Conservation (phyloP, 2,329 filamentous ascomycete genomes). For the Hymenoscyphus occultus region DNA sequence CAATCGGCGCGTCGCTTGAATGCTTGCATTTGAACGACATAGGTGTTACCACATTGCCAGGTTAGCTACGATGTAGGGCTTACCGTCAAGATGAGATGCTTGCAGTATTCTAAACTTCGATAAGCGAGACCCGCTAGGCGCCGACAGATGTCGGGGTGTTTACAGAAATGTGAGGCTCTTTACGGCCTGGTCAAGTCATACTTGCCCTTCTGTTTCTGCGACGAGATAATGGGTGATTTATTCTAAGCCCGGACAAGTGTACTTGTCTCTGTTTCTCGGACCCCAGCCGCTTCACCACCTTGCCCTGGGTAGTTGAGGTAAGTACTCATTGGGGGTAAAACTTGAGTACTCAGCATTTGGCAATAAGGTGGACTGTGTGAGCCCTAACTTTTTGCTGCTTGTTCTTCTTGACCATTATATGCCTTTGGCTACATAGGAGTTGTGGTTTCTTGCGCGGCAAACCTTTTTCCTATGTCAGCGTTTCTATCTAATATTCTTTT, state of each 20-base stretch:
- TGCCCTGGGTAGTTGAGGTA: background rate
- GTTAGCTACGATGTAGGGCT: background rate
- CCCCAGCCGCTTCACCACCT: background rate
- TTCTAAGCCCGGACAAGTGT: background rate
- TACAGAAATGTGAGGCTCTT: background rate
- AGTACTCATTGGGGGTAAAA: background rate
- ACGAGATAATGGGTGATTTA: background rate
- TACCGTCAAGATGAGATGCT: background rate
- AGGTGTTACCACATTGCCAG: background rate
- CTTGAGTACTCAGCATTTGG: background rate
- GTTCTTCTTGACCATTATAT: background rate
- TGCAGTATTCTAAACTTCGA: background rate
- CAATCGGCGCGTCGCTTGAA: background rate
- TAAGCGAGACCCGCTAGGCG: background rate
- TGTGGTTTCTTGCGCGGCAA: too few relatives aligned
- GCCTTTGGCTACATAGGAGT: background rate
- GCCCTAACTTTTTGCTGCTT: background rate
- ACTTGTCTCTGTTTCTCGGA: background rate
- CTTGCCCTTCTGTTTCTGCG: background rate
- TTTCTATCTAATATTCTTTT: too few relatives aligned
- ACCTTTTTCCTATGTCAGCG: too few relatives aligned
- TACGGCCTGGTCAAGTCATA: background rate
- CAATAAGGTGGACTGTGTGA: background rate
- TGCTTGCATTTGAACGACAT: background rate
- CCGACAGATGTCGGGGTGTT: background rate